phyloP scores from a whole-genome alignment of 2,329 filamentous ascomycete genomes.

The Setomelanomma holmii region DNA sequence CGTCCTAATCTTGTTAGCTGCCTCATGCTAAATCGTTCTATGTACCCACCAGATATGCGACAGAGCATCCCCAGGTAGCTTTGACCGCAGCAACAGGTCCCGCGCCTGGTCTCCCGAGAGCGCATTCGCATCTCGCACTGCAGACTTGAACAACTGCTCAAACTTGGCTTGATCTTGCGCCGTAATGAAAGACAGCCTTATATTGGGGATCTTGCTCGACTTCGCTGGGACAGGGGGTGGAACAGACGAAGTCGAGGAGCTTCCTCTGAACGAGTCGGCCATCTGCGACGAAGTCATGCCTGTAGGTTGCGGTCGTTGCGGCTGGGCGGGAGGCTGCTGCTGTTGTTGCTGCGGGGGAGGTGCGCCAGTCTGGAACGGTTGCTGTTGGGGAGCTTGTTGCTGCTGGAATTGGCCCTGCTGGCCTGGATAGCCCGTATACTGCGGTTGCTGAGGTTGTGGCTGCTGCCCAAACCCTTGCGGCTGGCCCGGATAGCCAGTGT shows the following conservation, averaged over 20 bases:
- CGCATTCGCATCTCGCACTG: slow-evolving; percentile 81
- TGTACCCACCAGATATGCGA: slow-evolving; percentile 85
- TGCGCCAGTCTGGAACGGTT: slow-evolving; percentile 51
- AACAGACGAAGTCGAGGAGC: slow-evolving; percentile 46
- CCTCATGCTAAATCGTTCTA: slow-evolving; percentile 10
- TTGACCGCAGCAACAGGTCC: slow-evolving; percentile 86
- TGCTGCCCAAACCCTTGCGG: slow-evolving; percentile 56
- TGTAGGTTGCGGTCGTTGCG: slow-evolving; percentile 61
- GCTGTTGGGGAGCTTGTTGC: slow-evolving; percentile 61
- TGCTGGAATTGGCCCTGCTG: slow-evolving; percentile 55
- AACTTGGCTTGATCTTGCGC: slow-evolving; percentile 95
- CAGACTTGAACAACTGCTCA: slow-evolving; percentile 96
- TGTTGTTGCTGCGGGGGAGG: slow-evolving; percentile 67
- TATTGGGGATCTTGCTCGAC: slow-evolving; percentile 84
- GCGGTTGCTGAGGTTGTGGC: slow-evolving; percentile 50
- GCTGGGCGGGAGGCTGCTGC: slow-evolving; percentile 58
- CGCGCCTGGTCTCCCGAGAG: slow-evolving; percentile 91
- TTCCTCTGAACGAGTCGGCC: slow-evolving; percentile 65
- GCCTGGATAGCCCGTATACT: slow-evolving; percentile 59
- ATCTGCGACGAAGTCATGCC: slow-evolving; percentile 70
- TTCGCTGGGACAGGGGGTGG: slow-evolving; percentile 70
- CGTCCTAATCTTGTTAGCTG: slow-evolving; percentile 65
- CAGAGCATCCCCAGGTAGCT: slow-evolving; percentile 83
- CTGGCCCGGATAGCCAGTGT: slow-evolving; percentile 58
- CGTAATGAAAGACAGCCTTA: slow-evolving; percentile 94